phyloP scores from a whole-genome alignment of 169 alveolate species.

The Eimeria tenella region DNA sequence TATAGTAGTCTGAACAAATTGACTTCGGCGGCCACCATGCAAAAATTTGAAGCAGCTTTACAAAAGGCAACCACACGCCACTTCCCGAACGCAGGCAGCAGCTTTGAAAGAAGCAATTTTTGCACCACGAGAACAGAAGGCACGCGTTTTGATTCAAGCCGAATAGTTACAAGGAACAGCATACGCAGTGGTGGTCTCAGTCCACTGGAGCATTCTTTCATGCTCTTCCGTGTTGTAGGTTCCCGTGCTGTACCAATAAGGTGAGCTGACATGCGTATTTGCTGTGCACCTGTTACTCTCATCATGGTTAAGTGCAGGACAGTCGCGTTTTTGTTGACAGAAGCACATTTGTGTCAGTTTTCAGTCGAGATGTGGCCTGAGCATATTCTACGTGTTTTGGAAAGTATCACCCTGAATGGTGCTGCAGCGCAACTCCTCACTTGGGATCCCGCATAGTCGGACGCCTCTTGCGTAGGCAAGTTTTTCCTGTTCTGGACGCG shows the following conservation, averaged over 20 bases:
- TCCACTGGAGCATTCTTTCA: constrained; percentile 60
- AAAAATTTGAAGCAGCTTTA: not conserved
- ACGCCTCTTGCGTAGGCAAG: constrained; percentile 60
- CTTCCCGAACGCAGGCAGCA: constrained; percentile 20
- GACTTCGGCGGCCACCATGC: not conserved
- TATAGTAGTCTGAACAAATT: constrained; percentile 28
- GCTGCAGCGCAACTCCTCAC: constrained; percentile 70
- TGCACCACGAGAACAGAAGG: not conserved
- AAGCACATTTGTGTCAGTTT: not conserved
- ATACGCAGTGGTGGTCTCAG: constrained; percentile 9
- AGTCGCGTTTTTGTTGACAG: not conserved
- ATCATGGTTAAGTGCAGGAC: not conserved
- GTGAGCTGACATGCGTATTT: constrained; percentile 13
- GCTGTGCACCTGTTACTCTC: not conserved
- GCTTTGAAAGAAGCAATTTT: not conserved
- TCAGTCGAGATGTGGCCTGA: not conserved
- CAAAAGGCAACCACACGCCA: constrained; percentile 1
- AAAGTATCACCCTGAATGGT: not conserved
- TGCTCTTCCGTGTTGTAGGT: constrained; percentile 54
- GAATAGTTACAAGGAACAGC: constrained; percentile 35
- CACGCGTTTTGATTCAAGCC: constrained; percentile 15
- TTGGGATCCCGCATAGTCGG: constrained; percentile 60
- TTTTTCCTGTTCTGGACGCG: constrained; percentile 60
- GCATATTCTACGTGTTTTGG: not conserved
- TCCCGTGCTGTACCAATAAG: constrained; percentile 32